These are phyloP conservation scores for Rutstroemia sp. DNA, from an alignment of 2,329 filamentous ascomycete genomes.

Conservation along the genomic window DNA sequence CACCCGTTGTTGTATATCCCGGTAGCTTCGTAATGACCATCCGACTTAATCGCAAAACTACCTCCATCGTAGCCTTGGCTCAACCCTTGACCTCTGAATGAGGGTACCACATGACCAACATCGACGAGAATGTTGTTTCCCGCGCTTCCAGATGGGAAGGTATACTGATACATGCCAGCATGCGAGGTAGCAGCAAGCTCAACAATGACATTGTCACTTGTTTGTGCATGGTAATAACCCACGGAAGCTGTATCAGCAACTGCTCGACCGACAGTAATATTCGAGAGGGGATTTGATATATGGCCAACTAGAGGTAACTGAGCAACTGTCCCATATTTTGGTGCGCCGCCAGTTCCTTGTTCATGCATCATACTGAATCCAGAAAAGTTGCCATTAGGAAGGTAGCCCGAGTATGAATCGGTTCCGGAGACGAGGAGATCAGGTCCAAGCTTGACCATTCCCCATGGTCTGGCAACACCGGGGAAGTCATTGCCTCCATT, in stretches of 20 bases:
- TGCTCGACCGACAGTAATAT: constrained; percentile 48
- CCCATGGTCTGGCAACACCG: constrained; percentile 37
- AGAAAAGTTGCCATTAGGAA: constrained; percentile 43
- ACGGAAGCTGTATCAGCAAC: constrained; percentile 44
- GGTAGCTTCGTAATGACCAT: constrained; percentile 12
- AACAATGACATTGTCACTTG: constrained; percentile 47
- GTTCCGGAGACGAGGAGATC: constrained; percentile 36
- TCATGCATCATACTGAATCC: constrained; percentile 60
- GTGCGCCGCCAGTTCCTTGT: constrained; percentile 59
- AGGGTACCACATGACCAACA: constrained; percentile 48
- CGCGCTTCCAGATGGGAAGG: constrained; percentile 37
- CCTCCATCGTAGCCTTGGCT: constrained; percentile 58
- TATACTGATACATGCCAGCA: constrained; percentile 54
- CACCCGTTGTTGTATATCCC: constrained; percentile 47
- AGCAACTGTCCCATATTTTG: constrained; percentile 60
- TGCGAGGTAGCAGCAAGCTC: constrained; percentile 50
- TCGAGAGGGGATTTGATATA: constrained; percentile 46
- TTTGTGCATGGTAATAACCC: constrained; percentile 52
- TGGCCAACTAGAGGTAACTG: constrained; percentile 48
- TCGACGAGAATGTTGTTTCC: constrained; percentile 20
- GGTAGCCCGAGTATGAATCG: constrained; percentile 48
- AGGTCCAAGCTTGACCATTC: constrained; percentile 37
- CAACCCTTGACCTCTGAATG: constrained; percentile 51
- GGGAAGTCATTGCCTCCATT: constrained; percentile 39
- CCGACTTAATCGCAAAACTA: constrained; percentile 40